Conservation (phyloP, 805 yeast genomes). For the Yarrowia divulgata region DNA sequence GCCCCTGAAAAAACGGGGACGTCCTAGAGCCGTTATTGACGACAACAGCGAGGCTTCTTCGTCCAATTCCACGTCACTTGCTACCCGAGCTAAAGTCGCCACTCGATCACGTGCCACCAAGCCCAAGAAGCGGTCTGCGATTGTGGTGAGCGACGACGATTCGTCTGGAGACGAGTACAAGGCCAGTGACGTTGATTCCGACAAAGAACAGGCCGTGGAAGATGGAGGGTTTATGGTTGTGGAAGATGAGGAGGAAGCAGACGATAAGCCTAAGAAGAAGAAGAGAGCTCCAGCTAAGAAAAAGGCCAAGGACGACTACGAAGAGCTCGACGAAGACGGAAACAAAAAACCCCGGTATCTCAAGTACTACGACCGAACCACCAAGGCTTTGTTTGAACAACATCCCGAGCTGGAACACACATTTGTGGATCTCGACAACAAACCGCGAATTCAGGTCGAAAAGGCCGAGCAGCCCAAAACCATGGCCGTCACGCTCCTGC, state of each 20-base stretch:
- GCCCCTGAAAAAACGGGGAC: neutral
- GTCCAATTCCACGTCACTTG: constrained; percentile 9
- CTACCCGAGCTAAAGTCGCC: neutral
- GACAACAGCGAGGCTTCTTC: constrained; percentile 19
- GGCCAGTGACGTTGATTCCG: neutral
- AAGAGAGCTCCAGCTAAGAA: constrained; percentile 15
- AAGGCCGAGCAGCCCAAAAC: constrained; percentile 77
- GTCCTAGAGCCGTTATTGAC: constrained; percentile 9
- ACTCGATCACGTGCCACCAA: constrained; percentile 12
- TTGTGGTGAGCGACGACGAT: constrained; percentile 20
- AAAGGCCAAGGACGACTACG: constrained; percentile 29
- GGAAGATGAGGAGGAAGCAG: neutral
- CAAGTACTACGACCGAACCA: constrained; percentile 59
- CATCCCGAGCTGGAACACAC: constrained; percentile 82
- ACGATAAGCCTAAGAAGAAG: neutral
- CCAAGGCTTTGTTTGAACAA: constrained; percentile 68
- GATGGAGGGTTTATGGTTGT: constrained; percentile 29
- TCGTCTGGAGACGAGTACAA: constrained; percentile 24
- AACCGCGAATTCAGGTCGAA: constrained; percentile 52
- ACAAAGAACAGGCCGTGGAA: constrained; percentile 7
- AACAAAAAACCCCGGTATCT: constrained; percentile 37
- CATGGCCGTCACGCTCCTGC: constrained; percentile 74
- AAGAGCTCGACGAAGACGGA: constrained; percentile 11
- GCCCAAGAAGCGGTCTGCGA: constrained; percentile 3
- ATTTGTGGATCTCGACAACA: constrained; percentile 66